phyloP scores from a whole-genome alignment of 805 yeast species.

The Saturnispora ahearnii region DNA sequence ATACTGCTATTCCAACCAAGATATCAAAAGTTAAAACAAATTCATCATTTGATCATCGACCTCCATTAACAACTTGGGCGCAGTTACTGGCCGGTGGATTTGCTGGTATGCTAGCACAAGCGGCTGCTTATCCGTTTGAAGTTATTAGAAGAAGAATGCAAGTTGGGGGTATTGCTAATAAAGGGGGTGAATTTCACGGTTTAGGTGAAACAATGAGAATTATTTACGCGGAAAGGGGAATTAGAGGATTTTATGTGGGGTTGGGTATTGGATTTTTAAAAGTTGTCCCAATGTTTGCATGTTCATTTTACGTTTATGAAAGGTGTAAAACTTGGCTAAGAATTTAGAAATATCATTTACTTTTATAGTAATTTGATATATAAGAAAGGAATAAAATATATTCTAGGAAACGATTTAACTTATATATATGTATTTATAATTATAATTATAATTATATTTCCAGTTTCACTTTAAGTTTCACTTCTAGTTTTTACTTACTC shows the following conservation, averaged over 20 bases:
- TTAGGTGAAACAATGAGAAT: constrained; percentile 45
- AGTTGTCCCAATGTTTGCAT: constrained; percentile 95
- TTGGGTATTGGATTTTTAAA: constrained; percentile 91
- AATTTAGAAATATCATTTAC: neutral
- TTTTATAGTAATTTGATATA: neutral
- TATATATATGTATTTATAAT: neutral
- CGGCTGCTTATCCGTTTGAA: constrained; percentile 95
- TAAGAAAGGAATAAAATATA: neutral
- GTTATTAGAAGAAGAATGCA: constrained; percentile 92
- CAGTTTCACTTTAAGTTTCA: too few relatives aligned
- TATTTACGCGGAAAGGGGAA: constrained; percentile 67
- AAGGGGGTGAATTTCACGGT: constrained; percentile 46
- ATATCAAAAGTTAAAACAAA: constrained; percentile 20
- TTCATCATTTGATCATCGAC: constrained; percentile 36
- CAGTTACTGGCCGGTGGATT: constrained; percentile 89
- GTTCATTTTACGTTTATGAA: constrained; percentile 92
- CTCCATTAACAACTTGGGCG: constrained; percentile 82
- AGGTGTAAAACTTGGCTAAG: constrained; percentile 56
- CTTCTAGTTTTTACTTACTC: neutral
- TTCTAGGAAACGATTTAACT: neutral
- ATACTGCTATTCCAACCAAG: constrained; percentile 9
- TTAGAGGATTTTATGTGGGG: constrained; percentile 88
- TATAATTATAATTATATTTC: neutral
- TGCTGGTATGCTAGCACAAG: constrained; percentile 93
- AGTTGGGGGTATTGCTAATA: constrained; percentile 70